phyloP scores from a whole-genome alignment of 1,284 basidiomycete genomes.

The Cutaneotrichosporon cutaneum region DNA sequence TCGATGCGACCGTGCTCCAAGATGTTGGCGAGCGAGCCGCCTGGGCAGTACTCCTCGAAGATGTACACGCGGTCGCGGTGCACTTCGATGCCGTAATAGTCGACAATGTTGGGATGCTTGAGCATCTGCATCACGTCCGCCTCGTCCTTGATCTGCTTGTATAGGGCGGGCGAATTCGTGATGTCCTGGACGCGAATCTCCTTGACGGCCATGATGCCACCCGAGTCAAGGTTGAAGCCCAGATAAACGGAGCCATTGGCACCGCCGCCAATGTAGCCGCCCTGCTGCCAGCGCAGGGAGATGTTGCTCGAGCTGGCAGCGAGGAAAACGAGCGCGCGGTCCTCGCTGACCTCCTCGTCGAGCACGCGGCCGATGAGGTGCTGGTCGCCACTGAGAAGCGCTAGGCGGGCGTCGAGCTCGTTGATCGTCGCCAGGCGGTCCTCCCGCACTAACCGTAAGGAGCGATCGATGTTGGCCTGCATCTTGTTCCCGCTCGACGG shows the following conservation, averaged over 20 bases:
- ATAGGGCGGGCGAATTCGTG: slow-evolving; percentile 73
- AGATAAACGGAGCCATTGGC: slow-evolving; percentile 98
- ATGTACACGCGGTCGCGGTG: slow-evolving; percentile 99
- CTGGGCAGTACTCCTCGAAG: slow-evolving; percentile 98
- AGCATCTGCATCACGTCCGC: slow-evolving; percentile 98
- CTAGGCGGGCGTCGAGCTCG: slow-evolving; percentile 63
- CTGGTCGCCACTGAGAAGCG: slow-evolving; percentile 64
- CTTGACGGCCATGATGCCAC: slow-evolving; percentile 98
- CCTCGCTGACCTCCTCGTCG: slow-evolving; percentile 85
- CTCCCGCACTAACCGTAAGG: slow-evolving; percentile 71
- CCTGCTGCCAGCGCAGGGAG: slow-evolving; percentile 97
- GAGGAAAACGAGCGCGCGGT: slow-evolving; percentile 84
- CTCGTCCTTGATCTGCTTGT: slow-evolving; percentile 95
- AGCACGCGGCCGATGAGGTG: slow-evolving; percentile 82
- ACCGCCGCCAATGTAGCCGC: slow-evolving; percentile 93
- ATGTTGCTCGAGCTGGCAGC: slow-evolving; percentile 92
- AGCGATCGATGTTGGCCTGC: slow-evolving; percentile 56
- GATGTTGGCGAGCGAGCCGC: slow-evolving; percentile 85
- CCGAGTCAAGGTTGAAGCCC: slow-evolving; percentile 94
- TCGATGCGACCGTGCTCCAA: slow-evolving; percentile 94
- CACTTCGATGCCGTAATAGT: slow-evolving; percentile 97
- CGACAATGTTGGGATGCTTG: slow-evolving; percentile 95
- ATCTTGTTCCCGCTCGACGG: slow-evolving; percentile 32
- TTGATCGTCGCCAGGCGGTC: slow-evolving; percentile 63
- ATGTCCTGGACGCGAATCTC: slow-evolving; percentile 98